phyloP scores from a whole-genome alignment of 371 early-diverging fungal species.

The Dichotomocladium elegans region DNA sequence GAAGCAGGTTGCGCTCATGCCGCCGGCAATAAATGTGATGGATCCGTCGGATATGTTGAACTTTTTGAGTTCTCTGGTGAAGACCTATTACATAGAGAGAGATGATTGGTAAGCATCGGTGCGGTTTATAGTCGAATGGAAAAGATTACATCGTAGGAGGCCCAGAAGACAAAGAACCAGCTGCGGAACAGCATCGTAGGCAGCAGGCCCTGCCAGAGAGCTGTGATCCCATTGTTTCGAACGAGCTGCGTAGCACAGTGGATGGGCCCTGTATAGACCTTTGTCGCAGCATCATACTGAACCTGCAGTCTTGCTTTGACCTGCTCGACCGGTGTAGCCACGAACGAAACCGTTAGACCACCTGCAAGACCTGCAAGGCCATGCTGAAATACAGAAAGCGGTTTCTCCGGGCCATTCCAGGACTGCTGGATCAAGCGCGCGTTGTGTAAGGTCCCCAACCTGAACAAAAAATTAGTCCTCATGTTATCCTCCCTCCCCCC shows the following conservation, averaged over 20 bases:
- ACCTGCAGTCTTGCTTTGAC: slow-evolving; percentile 84
- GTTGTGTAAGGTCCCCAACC: slow-evolving; percentile 83
- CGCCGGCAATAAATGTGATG: slow-evolving; percentile 85
- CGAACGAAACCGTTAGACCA: slow-evolving; percentile 84
- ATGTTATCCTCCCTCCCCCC: not conserved
- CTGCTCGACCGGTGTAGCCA: slow-evolving; percentile 90
- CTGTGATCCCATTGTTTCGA: slow-evolving; percentile 71
- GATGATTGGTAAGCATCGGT: not conserved
- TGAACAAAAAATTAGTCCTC: slow-evolving; percentile 12
- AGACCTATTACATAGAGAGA: slow-evolving; percentile 27
- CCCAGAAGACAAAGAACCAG: slow-evolving; percentile 91
- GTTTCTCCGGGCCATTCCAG: slow-evolving; percentile 59
- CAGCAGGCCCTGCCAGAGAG: slow-evolving; percentile 80
- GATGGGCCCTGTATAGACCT: slow-evolving; percentile 78
- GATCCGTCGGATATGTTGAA: slow-evolving; percentile 48
- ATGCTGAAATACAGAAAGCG: slow-evolving; percentile 63
- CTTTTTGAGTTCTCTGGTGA: slow-evolving; percentile 44
- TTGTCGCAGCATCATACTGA: slow-evolving; percentile 77
- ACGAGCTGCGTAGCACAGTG: slow-evolving; percentile 80
- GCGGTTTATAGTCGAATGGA: not conserved
- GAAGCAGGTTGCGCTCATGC: slow-evolving; percentile 85
- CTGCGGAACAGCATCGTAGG: slow-evolving; percentile 82
- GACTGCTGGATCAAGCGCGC: slow-evolving; percentile 65
- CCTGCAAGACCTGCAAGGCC: slow-evolving; percentile 78
- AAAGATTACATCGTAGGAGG: slow-evolving; percentile 68